Evolutionary conservation across 1,139 yeast genomes (phyloP), one percentile per base, ranked within the genome.

Genomic region (Hanseniaspora gamundiae): DNA sequence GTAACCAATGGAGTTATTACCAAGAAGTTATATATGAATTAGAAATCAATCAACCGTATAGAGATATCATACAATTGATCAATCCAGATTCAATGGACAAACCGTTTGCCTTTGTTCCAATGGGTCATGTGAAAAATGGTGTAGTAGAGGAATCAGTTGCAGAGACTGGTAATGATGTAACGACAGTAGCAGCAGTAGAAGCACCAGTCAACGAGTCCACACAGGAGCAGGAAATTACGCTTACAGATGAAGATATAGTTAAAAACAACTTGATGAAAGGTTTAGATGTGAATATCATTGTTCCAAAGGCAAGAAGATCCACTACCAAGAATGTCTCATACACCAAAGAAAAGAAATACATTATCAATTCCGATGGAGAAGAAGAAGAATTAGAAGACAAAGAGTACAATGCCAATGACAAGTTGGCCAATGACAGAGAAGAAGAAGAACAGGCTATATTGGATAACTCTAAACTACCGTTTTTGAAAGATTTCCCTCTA

Each of bases 1-100:
- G 70, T 46, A 49, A 52, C 22, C 51, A 51, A 41, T 61, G 65
- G 65, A 58, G 57, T 41, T 61, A 58, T 44, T 58, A 59, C 59
- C 56, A 54, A 19, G 57, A 50, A 26, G 36, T 27, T 24, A 19
- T 13, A 17, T n/a, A 2, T 24, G 24, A 24, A 24, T 26, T 40
- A 6, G 35, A 40, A n/a, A 24, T 27, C 19, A 42, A 40, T 39
- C 35, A 24, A 5, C 28, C 35, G 11, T 42, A 38, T 20, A 10
- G 19, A 14, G 40, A 29, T 2, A 17, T 40, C n/a, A 7, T 40
- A 7, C 36, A 43, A 2, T 31, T 33, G 11, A 10, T 45, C 3
- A 45, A 42, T 20, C 38, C 29, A 16, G 13, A 49, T 4, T 43
- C 45, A 9, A 33, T 59, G 40, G 57, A 45, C 3, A 26, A 41